Percentiles rank a stretch among this genome's conserved stretches.
Conservation (phyloP, 805 yeast species). For the Torulaspora gathmanii region DNA sequence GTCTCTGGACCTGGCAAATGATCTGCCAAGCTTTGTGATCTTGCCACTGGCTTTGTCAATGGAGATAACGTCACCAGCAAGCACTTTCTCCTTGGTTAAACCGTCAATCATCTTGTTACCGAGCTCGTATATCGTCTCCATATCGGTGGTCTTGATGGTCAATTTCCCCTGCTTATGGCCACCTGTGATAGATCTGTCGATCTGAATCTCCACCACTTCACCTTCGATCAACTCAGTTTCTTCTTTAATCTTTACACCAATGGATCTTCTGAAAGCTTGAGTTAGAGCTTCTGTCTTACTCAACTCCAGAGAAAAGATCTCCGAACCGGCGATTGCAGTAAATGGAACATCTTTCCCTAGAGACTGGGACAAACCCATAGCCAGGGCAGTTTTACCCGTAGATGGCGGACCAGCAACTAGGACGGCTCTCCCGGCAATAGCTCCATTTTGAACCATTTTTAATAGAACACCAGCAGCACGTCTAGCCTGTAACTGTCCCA, state of each 20-base stretch:
- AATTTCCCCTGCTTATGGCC: constrained; percentile 98
- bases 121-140: constrained; percentile 96
- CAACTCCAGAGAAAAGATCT: constrained; percentile 84
- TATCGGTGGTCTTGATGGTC: constrained; percentile 94
- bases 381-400: constrained; percentile 97
- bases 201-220: constrained; percentile 95
- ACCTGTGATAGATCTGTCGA: constrained; percentile 89
- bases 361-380: constrained; percentile 83
- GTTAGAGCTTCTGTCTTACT: constrained; percentile 94
- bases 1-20: constrained; percentile 93
- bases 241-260: constrained; percentile 92
- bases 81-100: constrained; percentile 86
- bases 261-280: constrained; percentile 92
- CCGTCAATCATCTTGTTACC: constrained; percentile 94
- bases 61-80: constrained; percentile 95
- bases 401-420: constrained; percentile 97
- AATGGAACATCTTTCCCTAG: constrained; percentile 76
- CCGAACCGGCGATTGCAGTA: constrained; percentile 92
- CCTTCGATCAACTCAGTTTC: constrained; percentile 98
- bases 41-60: constrained; percentile 95
- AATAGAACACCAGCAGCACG: constrained; percentile 92
- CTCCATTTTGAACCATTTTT: constrained; percentile 88
- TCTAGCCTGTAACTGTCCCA: constrained; percentile 92
- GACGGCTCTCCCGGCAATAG: constrained; percentile 95
- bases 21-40: constrained; percentile 89